phyloP scores from a whole-genome alignment of 1,139 yeast genomes.

The Meyerozyma sp. region DNA sequence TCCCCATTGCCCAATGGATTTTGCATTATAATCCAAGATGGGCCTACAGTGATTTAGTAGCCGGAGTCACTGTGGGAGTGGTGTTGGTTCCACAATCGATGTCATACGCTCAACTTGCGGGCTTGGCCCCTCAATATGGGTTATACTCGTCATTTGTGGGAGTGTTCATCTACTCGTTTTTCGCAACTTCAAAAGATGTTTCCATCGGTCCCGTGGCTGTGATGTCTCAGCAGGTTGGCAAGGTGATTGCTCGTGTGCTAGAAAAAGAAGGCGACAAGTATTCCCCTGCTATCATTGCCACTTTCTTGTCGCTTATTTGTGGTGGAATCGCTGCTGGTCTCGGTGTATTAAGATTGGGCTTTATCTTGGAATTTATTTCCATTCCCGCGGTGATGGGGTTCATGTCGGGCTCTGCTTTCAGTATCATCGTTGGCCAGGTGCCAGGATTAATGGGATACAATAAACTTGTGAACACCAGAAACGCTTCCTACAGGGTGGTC shows the following conservation, averaged over 20 bases:
- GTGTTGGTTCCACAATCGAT: conserved; percentile 93
- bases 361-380: conserved; percentile 83
- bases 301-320: conserved; percentile 72
- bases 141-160: conserved; percentile 91
- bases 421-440: conserved; percentile 76
- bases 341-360: conserved; percentile 81
- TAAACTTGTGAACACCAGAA: conserved; percentile 64
- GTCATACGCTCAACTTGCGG: conserved; percentile 90
- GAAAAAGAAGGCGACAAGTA: conserved; percentile 33
- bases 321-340: conserved; percentile 81
- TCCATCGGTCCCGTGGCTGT: conserved; percentile 97
- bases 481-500: conserved; percentile 62
- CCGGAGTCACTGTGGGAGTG: conserved; percentile 90
- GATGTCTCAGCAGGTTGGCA: conserved; percentile 83
- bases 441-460: conserved; percentile 81
- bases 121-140: conserved; percentile 78
- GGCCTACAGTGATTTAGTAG: conserved; percentile 79
- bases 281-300: conserved; percentile 67
- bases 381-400: conserved; percentile 92
- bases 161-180: conserved; percentile 79
- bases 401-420: conserved; percentile 91
- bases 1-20: conserved; percentile 81
- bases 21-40: conserved; percentile 75
- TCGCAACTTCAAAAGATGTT: conserved; percentile 94
- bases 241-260: conserved; percentile 65